Base-by-base conservation (phyloP, 2,329 filamentous ascomycete species). In the Tolypocladium ophioglossoides region DNA sequence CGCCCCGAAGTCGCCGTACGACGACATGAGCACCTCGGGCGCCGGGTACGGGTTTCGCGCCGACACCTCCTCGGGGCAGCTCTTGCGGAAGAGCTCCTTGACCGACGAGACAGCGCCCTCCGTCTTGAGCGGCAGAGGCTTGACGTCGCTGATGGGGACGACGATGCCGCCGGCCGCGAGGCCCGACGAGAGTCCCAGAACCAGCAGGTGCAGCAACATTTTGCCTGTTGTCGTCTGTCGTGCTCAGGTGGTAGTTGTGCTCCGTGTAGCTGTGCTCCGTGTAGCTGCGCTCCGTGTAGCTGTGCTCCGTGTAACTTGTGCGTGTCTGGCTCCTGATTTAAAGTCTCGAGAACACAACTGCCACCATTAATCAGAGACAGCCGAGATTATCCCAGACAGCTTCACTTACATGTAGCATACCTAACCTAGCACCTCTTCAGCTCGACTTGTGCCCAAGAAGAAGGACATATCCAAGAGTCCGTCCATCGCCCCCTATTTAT, bases 31-130 rank as follows among this genome's bases (percentile, higher is more conserved):
- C 0, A 71, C 56, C 32, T 60, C 55, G 0, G 66, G 55, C 5
- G 39, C 55, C 51, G 12, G 46, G 54, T 64, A 63, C 0, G 61
- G 58, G 18, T 61, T 62, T 1, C 49, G 32, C 4, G 56, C 47
- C 8, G 55, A 52, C 1, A 63, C 50, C 58, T 70, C 69, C 38
- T 71, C 68, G 3, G 68, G 69, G 41, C 66, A 68, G 55, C 69
- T 71, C 12, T 55, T 52, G 4, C 55, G 56, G 51, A 69, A 66
- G 8, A 71, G 62, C 20, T 70, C 63, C 1, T 53, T 54, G 2
- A 64, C 57, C 16, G 68, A 67, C 7, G 56, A 60, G 39, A 64
- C 68, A 8, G 57, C 57, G 32, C 55, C 56, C 8, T 56, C 38
- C 2, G 44, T 54, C 20, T 55, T 52, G 20, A 68, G 59, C 4